A percentile compares a stretch with the other conserved stretches of the same genome.
phyloP scores from a whole-genome alignment of 345 rosid genomes.

The Brassica carinata region DNA sequence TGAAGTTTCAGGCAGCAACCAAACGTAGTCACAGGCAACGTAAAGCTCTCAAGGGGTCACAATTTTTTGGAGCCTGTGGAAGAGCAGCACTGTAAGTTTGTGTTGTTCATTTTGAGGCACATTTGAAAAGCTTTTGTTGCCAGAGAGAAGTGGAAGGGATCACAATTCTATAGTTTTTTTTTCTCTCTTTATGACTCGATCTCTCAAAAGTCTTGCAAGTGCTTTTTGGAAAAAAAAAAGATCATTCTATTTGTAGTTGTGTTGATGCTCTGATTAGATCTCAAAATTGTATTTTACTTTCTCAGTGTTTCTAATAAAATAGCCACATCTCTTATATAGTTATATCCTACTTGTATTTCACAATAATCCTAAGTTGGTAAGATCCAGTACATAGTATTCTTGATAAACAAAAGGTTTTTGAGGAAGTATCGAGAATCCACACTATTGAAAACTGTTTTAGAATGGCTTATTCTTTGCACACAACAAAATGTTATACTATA shows the following conservation, averaged over 20 bases:
- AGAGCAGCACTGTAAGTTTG: conserved; percentile 25
- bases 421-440: too few species aligned
- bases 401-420: background rate
- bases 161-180: conserved; percentile 15
- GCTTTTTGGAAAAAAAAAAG: background rate
- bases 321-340: conserved; percentile 11
- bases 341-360: background rate
- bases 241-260: conserved; percentile 10
- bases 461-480: background rate
- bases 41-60: background rate
- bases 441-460: background rate
- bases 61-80: background rate
- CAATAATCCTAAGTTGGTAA: background rate
- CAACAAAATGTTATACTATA: background rate
- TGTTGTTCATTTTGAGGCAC: conserved; percentile 34
- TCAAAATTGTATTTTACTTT: conserved; percentile 7
- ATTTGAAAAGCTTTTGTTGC: conserved; percentile 34
- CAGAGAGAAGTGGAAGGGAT: conserved; percentile 22
- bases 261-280: conserved; percentile 21
- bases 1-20: conserved; percentile 24
- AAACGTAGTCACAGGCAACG: background rate
- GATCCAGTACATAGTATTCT: background rate
- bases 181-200: background rate
- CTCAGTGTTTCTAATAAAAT: conserved; percentile 26
- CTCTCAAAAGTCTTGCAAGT: too few species aligned